Base-by-base conservation (phyloP, 1,139 yeast species). In the Geotrichum restrictum region DNA sequence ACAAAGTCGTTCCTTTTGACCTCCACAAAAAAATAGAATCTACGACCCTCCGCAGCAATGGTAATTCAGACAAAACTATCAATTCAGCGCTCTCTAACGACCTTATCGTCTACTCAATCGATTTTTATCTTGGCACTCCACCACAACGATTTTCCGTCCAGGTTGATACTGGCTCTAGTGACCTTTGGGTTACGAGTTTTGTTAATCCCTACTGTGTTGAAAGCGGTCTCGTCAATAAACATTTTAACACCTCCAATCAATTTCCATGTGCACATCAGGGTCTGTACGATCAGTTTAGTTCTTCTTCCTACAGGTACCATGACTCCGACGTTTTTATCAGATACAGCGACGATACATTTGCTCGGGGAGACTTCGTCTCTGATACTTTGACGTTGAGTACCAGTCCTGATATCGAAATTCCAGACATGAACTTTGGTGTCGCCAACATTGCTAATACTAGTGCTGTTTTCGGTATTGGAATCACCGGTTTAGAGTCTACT, bases 341-440 rank as follows among this genome's bases (percentile, higher is more conserved):
- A 32, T 85, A 85, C 61, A 88, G 82, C 31, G 93, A 85, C 65
- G 63, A 67, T 5, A 75, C 86, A 3, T 72, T 66, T 61, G 89
- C 91, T 2, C 56, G 59, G 3, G 94, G 94, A 44, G 64, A 72
- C 45, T 84, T 83, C 80, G 88, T 48, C 10, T 47, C 56, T 21
- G 56, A 53, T 34, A 37, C 32, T 4, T 45, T 53, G 14, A 43
- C 53, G 11, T 32, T 49, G 18, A 19, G 40, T 13, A 48, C 42
- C n/a, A 18, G 19, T n/a, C 51, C 51, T 21, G 32, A 42, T 22
- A 37, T 48, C 24, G 41, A 27, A 21, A 45, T 52, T 32, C 29
- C 11, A 18, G 49, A 49, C 19, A 52, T 52, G 55, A 48, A 48
- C 16, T 52, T 52, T 39, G 51, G 49, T 19, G 45, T 41, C 3